phyloP scores from a whole-genome alignment of 768 basidiomycete genomes.

The Leccinum fibrillosum region DNA sequence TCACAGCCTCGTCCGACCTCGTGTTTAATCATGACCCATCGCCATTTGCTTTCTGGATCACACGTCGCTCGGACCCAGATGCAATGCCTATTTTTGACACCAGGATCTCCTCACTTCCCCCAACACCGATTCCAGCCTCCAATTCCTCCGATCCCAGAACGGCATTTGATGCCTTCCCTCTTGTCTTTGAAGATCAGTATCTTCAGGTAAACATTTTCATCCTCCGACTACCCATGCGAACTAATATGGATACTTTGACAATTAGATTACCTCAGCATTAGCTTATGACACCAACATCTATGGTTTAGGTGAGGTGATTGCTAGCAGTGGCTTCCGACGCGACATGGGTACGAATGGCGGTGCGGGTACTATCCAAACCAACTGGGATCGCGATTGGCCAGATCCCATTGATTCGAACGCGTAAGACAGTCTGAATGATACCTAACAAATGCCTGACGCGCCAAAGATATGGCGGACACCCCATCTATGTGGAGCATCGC shows the following conservation, averaged over 20 bases:
- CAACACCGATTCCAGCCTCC: conserved; percentile 56
- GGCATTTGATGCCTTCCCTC: conserved; percentile 58
- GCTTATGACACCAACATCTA: conserved; percentile 71
- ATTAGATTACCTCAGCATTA: conserved; percentile 59
- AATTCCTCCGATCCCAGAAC: conserved; percentile 50
- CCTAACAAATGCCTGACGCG: neutral
- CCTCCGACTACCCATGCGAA: neutral
- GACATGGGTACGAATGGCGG: conserved; percentile 50
- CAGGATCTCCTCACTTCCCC: conserved; percentile 56
- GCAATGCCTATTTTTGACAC: conserved; percentile 68
- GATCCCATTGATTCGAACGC: conserved; percentile 68
- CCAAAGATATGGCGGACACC: conserved; percentile 66
- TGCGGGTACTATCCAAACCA: conserved; percentile 57
- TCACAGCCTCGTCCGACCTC: conserved; percentile 51
- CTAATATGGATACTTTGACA: neutral
- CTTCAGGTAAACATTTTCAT: conserved; percentile 47
- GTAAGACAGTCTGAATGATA: conserved; percentile 35
- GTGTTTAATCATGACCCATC: conserved; percentile 61
- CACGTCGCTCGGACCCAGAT: conserved; percentile 56
- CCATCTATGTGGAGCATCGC: conserved; percentile 73
- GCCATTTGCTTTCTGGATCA: conserved; percentile 82
- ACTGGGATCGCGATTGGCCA: conserved; percentile 61
- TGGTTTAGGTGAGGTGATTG: conserved; percentile 71
- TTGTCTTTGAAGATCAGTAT: conserved; percentile 81
- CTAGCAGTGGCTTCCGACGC: conserved; percentile 66